A percentile compares a stretch with the other conserved stretches of the same genome.
phyloP scores from a whole-genome alignment of 2,329 filamentous ascomycete genomes.

The Trichoderma breve region DNA sequence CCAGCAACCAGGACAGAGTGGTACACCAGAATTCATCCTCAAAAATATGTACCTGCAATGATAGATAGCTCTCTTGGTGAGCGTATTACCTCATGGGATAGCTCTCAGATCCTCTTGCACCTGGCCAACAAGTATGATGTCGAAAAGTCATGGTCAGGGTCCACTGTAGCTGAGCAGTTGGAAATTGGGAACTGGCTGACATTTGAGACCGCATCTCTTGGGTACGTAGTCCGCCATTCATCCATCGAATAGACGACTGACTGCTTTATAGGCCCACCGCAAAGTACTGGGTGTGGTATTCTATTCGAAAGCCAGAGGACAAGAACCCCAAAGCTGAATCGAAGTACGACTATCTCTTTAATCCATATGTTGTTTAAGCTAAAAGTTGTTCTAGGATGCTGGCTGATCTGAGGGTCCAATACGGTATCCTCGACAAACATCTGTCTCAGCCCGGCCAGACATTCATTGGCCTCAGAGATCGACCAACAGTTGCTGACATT shows the following conservation, averaged over 20 bases:
- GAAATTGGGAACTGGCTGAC: slow-evolving; percentile 19
- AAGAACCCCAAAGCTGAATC: slow-evolving; percentile 11
- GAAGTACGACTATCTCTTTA: not conserved
- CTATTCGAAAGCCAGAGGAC: slow-evolving; percentile 12
- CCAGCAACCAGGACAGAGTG: slow-evolving; percentile 11
- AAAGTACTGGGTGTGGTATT: slow-evolving; percentile 19
- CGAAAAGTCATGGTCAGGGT: not conserved
- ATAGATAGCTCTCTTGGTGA: slow-evolving; percentile 14
- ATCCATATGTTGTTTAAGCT: not conserved
- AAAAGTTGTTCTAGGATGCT: not conserved
- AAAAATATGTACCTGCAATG: slow-evolving; percentile 18
- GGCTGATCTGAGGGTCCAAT: slow-evolving; percentile 5
- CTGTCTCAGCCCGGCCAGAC: slow-evolving; percentile 18
- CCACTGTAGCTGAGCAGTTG: not conserved
- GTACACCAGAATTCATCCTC: slow-evolving; percentile 17
- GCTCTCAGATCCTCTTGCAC: slow-evolving; percentile 17
- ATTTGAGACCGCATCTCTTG: slow-evolving; percentile 19
- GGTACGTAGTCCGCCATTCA: not conserved
- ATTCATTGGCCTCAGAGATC: slow-evolving; percentile 17
- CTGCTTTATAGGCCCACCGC: not conserved
- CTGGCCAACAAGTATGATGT: slow-evolving; percentile 11
- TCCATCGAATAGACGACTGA: not conserved
- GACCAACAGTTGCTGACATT: slow-evolving; percentile 22
- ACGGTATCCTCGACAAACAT: slow-evolving; percentile 8
- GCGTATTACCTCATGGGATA: slow-evolving; percentile 13